Conservation (phyloP, 441 rosid genomes). For the Adansonia madagascariensis region DNA sequence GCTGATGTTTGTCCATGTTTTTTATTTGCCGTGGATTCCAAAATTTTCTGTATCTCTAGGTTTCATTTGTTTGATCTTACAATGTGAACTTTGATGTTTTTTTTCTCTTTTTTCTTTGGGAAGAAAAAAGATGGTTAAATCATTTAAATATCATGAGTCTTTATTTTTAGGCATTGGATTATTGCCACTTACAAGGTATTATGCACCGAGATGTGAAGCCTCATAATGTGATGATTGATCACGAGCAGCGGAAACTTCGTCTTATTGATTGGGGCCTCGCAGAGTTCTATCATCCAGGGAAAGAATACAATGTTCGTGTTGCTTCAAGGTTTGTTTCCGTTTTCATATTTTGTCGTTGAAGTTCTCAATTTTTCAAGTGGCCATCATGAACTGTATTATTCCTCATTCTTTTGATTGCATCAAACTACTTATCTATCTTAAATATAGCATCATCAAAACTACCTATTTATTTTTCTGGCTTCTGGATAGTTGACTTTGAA, state of each 20-base stretch:
- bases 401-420: background rate
- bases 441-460: background rate
- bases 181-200: constrained; percentile 95
- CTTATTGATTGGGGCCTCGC: constrained; percentile 99
- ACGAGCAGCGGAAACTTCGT: constrained; percentile 90
- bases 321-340: constrained; percentile 74
- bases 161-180: constrained; percentile 80
- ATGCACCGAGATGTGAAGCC: constrained; percentile 99
- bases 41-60: background rate
- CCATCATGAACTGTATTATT: background rate
- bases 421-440: background rate
- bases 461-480: background rate
- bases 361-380: background rate
- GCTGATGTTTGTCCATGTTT: background rate
- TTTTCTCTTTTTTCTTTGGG: background rate
- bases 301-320: constrained; percentile 95
- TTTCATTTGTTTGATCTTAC: background rate
- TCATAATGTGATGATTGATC: constrained; percentile 99
- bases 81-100: background rate
- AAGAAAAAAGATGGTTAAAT: background rate
- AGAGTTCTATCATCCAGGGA: constrained; percentile 96
- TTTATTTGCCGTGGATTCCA: background rate
- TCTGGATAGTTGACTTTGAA: background rate
- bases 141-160: constrained; percentile 11
- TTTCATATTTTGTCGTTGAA: background rate